Percentiles rank a stretch among this genome's conserved stretches.
Conservation (phyloP, 768 basidiomycete species). For the Trametes cingulata region DNA sequence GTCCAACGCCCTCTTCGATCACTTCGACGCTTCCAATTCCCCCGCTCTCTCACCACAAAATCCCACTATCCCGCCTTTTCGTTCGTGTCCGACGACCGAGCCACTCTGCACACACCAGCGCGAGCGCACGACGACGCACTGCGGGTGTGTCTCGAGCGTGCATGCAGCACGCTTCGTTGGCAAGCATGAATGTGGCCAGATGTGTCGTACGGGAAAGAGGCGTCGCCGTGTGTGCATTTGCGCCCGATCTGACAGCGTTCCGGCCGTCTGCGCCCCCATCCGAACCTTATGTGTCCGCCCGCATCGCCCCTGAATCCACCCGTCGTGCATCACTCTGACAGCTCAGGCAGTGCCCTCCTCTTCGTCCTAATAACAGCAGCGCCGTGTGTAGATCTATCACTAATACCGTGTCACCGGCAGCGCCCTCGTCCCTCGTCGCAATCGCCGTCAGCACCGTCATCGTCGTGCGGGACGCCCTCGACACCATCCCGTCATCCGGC, state of each 20-base stretch:
- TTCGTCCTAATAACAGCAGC: not conserved
- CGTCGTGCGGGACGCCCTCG: too few relatives aligned
- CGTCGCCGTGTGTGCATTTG: not conserved
- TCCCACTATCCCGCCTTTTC: not conserved
- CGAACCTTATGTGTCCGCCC: constrained; percentile 1
- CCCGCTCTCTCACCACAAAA: too few relatives aligned
- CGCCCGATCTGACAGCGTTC: not conserved
- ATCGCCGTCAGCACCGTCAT: too few relatives aligned
- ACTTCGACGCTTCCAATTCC: not conserved
- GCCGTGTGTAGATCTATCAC: not conserved
- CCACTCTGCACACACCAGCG: too few relatives aligned
- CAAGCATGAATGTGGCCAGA: too few relatives aligned
- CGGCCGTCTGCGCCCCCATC: not conserved
- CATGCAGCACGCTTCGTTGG: too few relatives aligned
- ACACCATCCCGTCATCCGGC: too few relatives aligned
- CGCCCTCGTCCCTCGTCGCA: too few relatives aligned
- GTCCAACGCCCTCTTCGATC: constrained; percentile 11
- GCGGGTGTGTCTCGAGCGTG: too few relatives aligned
- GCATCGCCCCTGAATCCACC: constrained; percentile 3
- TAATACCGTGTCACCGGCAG: not conserved
- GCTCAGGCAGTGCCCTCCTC: not conserved
- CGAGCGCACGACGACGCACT: too few relatives aligned
- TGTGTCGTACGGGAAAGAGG: too few relatives aligned
- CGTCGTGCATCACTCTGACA: not conserved
- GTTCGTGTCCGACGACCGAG: too few relatives aligned